Evolutionary conservation across 1,284 basidiomycete species (phyloP).

Genomic region (Macrocystidia cucumis): DNA sequence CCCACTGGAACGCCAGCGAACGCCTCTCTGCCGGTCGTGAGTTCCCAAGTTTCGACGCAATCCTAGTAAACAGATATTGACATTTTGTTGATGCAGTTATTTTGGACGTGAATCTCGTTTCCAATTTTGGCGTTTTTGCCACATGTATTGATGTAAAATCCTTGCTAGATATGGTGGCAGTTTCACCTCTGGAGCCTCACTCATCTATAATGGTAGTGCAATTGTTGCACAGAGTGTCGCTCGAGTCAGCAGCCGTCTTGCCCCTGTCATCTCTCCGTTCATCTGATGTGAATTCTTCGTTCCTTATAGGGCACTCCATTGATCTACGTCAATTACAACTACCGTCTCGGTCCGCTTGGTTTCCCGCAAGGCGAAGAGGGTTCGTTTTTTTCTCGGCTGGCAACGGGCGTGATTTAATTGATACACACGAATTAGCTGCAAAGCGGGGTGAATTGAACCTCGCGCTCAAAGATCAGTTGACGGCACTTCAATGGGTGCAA

Average conservation of each 20-base stretch:
- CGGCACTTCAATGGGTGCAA: conserved; percentile 36
- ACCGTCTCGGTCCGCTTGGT: conserved; percentile 43
- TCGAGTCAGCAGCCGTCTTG: conserved; percentile 23
- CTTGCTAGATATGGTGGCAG: conserved; percentile 28
- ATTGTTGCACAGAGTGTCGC: conserved; percentile 37
- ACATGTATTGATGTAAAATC: background rate
- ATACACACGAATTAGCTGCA: conserved; percentile 9
- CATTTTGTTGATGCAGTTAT: conserved; percentile 17
- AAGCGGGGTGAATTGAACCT: conserved; percentile 26
- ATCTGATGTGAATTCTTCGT: background rate
- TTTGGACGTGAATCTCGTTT: conserved; percentile 24
- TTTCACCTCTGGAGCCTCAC: conserved; percentile 24
- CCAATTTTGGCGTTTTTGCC: background rate
- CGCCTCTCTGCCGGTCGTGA: conserved; percentile 28
- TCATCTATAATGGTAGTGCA: conserved; percentile 28
- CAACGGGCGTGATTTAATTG: background rate
- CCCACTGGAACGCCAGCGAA: conserved; percentile 21
- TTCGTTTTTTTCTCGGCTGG: conserved; percentile 4
- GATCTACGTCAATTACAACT: conserved; percentile 52
- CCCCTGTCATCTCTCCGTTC: background rate
- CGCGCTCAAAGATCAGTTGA: conserved; percentile 30
- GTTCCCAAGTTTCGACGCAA: conserved; percentile 9
- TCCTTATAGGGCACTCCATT: conserved; percentile 38
- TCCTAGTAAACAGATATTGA: background rate
- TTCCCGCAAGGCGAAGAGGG: conserved; percentile 43